These are phyloP conservation scores for Xylaria sp. DNA, from an alignment of 2,329 filamentous ascomycete species.

Conservation along the genomic window DNA sequence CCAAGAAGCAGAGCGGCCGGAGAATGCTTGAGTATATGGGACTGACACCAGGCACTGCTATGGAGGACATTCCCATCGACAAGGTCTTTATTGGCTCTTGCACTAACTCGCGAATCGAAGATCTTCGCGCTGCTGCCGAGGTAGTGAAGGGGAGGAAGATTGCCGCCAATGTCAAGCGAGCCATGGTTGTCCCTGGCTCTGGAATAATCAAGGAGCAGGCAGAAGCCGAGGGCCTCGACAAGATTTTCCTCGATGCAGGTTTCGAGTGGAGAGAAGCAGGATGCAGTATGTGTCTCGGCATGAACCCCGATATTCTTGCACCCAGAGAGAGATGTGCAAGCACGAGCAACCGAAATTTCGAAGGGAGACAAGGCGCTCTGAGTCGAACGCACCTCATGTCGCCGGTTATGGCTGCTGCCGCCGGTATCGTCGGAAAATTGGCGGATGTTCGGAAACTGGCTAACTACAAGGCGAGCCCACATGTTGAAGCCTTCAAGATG, in stretches of 20 bases:
- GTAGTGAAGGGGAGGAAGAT: slow-evolving; percentile 90
- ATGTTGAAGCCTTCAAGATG: slow-evolving; percentile 67
- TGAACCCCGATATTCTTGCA: slow-evolving; percentile 97
- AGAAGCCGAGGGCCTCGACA: slow-evolving; percentile 90
- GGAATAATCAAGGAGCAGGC: slow-evolving; percentile 93
- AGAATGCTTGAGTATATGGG: slow-evolving; percentile 97
- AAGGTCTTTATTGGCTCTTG: slow-evolving; percentile 99
- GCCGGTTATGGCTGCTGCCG: slow-evolving; percentile 94
- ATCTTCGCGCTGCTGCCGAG: slow-evolving; percentile 86
- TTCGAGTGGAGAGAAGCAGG: slow-evolving; percentile 99
- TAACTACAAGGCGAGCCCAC: slow-evolving; percentile 66
- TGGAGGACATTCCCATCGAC: slow-evolving; percentile 92
- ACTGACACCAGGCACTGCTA: slow-evolving; percentile 82
- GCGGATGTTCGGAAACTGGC: slow-evolving; percentile 88
- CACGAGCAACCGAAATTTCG: slow-evolving; percentile 97
- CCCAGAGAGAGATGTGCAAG: slow-evolving; percentile 93
- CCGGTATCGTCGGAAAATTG: slow-evolving; percentile 89
- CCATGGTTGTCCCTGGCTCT: slow-evolving; percentile 96
- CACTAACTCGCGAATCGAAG: slow-evolving; percentile 97
- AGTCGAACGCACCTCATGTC: slow-evolving; percentile 97
- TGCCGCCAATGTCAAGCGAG: slow-evolving; percentile 88
- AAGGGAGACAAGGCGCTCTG: slow-evolving; percentile 91
- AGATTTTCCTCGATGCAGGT: slow-evolving; percentile 89
- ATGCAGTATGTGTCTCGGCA: slow-evolving; percentile 98
- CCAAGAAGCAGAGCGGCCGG: slow-evolving; percentile 82